Evolutionary conservation across 805 yeast genomes (phyloP).

Genomic region (Wickerhamiella sergipiensis): DNA sequence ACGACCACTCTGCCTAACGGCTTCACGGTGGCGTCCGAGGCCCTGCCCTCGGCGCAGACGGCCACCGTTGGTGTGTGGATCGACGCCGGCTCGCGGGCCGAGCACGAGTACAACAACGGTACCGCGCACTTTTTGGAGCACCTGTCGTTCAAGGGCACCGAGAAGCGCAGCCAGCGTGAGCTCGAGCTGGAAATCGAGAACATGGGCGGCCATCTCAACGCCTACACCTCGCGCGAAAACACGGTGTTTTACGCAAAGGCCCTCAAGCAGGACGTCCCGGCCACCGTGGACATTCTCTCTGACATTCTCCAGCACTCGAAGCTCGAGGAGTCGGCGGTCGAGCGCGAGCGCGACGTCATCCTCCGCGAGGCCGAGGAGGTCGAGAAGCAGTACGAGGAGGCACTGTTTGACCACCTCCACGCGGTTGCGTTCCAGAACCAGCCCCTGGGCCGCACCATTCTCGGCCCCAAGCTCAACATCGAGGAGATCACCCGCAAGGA

Average conservation of each 20-base stretch:
- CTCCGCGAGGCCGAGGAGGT: slow-evolving; percentile 95
- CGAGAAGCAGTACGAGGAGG: slow-evolving; percentile 97
- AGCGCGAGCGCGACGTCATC: slow-evolving; percentile 92
- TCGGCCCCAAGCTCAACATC: slow-evolving; percentile 88
- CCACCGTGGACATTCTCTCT: slow-evolving; percentile 73
- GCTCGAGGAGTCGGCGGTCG: slow-evolving; percentile 72
- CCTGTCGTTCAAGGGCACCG: slow-evolving; percentile 91
- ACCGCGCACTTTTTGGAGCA: slow-evolving; percentile 97
- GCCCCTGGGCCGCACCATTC: slow-evolving; percentile 89
- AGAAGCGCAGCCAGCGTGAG: slow-evolving; percentile 60
- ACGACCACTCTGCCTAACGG: slow-evolving; percentile 82
- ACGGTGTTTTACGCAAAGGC: slow-evolving; percentile 95
- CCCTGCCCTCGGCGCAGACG: slow-evolving; percentile 73
- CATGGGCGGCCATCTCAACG: slow-evolving; percentile 92
- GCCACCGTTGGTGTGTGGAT: slow-evolving; percentile 99
- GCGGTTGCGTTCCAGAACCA: slow-evolving; percentile 82
- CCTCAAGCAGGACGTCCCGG: slow-evolving; percentile 63
- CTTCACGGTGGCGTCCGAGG: slow-evolving; percentile 82
- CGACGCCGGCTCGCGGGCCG: slow-evolving; percentile 97
- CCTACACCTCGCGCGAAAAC: slow-evolving; percentile 96
- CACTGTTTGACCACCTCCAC: slow-evolving; percentile 91
- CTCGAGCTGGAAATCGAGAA: slow-evolving; percentile 90
- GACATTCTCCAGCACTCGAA: slow-evolving; percentile 82
- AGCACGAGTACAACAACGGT: slow-evolving; percentile 69
- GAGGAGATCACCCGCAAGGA: slow-evolving; percentile 65